A percentile compares a stretch with the other conserved stretches of the same genome.
Evolutionary conservation across 2,329 filamentous ascomycete genomes (phyloP).

Genomic region (Alternaria ethzedia): DNA sequence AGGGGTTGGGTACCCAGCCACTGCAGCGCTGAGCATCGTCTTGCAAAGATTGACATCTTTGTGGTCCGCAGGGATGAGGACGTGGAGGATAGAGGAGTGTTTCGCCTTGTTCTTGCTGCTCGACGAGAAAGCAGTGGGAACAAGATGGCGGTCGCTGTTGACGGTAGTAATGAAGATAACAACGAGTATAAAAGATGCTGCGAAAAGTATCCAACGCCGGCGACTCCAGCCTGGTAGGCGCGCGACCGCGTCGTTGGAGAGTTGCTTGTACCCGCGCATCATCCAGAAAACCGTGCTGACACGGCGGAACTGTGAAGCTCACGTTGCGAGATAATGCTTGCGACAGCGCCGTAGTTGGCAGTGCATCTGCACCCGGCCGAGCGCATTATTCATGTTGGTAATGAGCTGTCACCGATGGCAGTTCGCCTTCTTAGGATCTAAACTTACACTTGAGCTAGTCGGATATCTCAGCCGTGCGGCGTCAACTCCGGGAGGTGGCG

Average conservation of each 20-base stretch:
- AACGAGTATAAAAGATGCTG: not conserved
- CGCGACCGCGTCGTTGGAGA: not conserved
- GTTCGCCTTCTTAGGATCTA: not conserved
- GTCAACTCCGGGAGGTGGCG: not conserved
- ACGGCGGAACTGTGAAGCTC: not conserved
- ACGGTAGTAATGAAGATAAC: not conserved
- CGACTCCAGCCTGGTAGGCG: not conserved
- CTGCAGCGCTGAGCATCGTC: not conserved
- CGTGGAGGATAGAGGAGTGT: not conserved
- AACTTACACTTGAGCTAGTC: not conserved
- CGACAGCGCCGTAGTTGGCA: not conserved
- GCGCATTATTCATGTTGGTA: not conserved
- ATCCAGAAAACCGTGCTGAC: not conserved
- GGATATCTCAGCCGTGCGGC: not conserved
- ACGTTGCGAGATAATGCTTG: not conserved
- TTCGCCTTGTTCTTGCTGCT: not conserved
- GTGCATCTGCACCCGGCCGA: not conserved
- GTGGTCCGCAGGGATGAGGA: not conserved
- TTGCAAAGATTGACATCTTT: slow-evolving; percentile 5
- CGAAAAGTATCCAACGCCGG: not conserved
- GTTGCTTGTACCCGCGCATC: slow-evolving; percentile 1
- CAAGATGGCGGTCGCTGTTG: not conserved
- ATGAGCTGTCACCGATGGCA: not conserved
- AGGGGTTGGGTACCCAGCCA: not conserved
- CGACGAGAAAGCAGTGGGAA: not conserved